A percentile compares a stretch with the other conserved stretches of the same genome.
Evolutionary conservation across 345 rosid species (phyloP).

Genomic region (Eucalyptus cloeziana): DNA sequence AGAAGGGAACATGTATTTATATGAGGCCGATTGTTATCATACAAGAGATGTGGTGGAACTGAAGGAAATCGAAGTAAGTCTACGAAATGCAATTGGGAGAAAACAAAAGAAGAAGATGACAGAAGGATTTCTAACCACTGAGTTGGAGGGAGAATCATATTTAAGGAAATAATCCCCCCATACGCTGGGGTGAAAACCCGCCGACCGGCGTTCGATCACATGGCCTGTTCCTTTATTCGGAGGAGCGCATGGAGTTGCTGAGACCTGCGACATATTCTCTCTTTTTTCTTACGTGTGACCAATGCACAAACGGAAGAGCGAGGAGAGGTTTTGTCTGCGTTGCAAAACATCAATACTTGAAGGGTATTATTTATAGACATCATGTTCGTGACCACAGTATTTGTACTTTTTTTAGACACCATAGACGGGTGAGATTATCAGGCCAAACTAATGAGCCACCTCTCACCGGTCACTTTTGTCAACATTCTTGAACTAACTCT

Average conservation of each 20-base stretch:
- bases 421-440: too few species aligned
- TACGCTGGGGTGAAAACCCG: not conserved
- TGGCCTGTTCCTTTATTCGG: not conserved
- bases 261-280: not conserved
- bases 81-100: not conserved
- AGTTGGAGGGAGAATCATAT: not conserved
- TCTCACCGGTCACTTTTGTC: not conserved
- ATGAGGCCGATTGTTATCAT: not conserved
- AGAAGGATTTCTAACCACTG: not conserved
- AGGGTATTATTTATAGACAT: not conserved
- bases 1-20: not conserved
- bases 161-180: conserved; percentile 9
- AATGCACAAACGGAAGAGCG: not conserved
- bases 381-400: not conserved
- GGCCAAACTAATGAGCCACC: too few species aligned
- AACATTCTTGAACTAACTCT: not conserved
- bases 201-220: not conserved
- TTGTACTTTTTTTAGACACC: not conserved
- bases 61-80: not conserved
- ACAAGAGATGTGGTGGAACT: not conserved
- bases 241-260: not conserved
- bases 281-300: not conserved
- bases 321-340: not conserved
- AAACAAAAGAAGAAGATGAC: not conserved
- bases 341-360: not conserved